Percentiles rank a stretch among this genome's conserved stretches.
These are phyloP conservation scores for Terfezia boudieri DNA, from an alignment of 495 filamentous ascomycete genomes.

Conservation along the genomic window DNA sequence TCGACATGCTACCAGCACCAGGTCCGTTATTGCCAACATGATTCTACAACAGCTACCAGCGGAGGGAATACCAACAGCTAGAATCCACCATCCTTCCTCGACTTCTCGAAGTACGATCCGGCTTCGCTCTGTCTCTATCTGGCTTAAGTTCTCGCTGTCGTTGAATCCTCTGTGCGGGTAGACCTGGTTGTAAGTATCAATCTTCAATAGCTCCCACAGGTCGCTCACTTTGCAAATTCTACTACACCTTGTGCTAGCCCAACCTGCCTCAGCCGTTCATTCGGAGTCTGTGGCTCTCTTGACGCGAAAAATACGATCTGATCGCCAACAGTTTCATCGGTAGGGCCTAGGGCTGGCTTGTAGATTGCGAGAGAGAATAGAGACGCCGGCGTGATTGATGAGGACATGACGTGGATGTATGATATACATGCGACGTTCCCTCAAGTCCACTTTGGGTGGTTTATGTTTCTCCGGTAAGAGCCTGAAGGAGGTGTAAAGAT, in stretches of 20 bases:
- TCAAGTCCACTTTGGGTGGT: not conserved
- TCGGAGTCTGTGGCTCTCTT: constrained; percentile 30
- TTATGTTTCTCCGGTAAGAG: constrained; percentile 10
- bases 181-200: constrained; percentile 1
- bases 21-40: not conserved
- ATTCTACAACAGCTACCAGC: constrained; percentile 44
- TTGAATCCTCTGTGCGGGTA: constrained; percentile 44
- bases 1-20: constrained; percentile 8
- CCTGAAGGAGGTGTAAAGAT: constrained; percentile 13
- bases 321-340: constrained; percentile 68
- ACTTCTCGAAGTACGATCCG: constrained; percentile 67
- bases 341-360: constrained; percentile 70
- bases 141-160: constrained; percentile 47
- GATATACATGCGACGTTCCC: no score
- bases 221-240: constrained; percentile 50
- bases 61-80: constrained; percentile 36
- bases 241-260: constrained; percentile 97
- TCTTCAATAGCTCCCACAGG: not conserved
- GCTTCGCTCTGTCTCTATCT: constrained; percentile 73
- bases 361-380: constrained; percentile 81
- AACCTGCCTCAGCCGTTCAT: constrained; percentile 72
- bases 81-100: constrained; percentile 81
- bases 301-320: constrained; percentile 89
- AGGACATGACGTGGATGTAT: not conserved
- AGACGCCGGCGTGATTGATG: constrained; percentile 46